phyloP scores from a whole-genome alignment of 2,329 filamentous ascomycete species.

The Leptosphaerulina australis region DNA sequence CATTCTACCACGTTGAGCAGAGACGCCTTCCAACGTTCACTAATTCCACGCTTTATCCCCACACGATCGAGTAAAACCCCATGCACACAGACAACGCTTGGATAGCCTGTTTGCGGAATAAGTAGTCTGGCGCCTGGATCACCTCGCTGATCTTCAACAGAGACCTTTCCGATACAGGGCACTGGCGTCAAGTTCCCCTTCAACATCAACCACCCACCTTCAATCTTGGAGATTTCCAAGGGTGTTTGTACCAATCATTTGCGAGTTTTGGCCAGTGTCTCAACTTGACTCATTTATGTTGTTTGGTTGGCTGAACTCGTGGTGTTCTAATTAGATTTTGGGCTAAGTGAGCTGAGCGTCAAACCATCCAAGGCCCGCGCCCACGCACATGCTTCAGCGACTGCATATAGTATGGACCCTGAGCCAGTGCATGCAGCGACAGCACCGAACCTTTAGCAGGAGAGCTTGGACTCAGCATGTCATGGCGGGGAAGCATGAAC shows the following conservation, averaged over 20 bases:
- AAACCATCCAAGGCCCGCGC: neutral
- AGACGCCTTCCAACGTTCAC: neutral
- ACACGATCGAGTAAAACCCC: neutral
- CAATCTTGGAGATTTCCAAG: neutral
- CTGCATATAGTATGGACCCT: slow-evolving; percentile 3
- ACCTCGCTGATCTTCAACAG: slow-evolving; percentile 14
- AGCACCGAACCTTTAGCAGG: slow-evolving; percentile 1
- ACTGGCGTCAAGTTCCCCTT: slow-evolving; percentile 3
- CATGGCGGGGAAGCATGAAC: slow-evolving; percentile 14
- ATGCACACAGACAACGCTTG: slow-evolving; percentile 9
- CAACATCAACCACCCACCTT: slow-evolving; percentile 1
- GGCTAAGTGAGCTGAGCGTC: neutral
- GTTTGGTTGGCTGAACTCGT: neutral
- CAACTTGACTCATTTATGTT: neutral
- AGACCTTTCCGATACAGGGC: slow-evolving; percentile 5
- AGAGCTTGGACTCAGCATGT: slow-evolving; percentile 3
- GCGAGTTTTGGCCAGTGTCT: neutral
- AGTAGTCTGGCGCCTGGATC: slow-evolving; percentile 2
- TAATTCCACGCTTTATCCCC: neutral
- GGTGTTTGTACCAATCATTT: neutral
- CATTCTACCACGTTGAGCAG: neutral
- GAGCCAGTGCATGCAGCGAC: neutral
- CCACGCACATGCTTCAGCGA: neutral
- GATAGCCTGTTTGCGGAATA: slow-evolving; percentile 4
- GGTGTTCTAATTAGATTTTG: neutral